Conservation (phyloP, 202 grass and related monocot genomes). For the Schoenoplectus tabernaemontani region DNA sequence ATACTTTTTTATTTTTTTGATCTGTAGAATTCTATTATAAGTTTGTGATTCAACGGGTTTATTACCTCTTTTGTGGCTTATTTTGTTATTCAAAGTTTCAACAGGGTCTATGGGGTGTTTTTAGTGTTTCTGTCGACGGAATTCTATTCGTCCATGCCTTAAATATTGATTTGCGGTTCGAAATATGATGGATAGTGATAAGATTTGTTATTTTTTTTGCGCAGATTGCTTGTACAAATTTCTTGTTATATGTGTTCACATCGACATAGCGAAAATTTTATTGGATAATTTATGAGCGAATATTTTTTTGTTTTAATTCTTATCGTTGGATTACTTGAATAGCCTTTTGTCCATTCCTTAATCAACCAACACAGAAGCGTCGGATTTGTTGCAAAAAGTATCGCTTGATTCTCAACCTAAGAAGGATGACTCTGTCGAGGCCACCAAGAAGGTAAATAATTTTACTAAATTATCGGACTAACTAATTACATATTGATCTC, state of each 20-base stretch:
- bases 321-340: background rate
- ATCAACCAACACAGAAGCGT: constrained; percentile 42
- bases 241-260: background rate
- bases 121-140: constrained; percentile 22
- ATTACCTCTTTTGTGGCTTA: background rate
- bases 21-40: background rate
- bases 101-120: constrained; percentile 29
- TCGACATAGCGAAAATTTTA: background rate
- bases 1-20: constrained; percentile 5
- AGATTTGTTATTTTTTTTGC: background rate
- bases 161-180: background rate
- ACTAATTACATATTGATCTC: background rate
- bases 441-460: constrained; percentile 41
- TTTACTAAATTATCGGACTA: background rate
- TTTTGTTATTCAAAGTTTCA: background rate
- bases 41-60: constrained; percentile 7
- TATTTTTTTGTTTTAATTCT: constrained; percentile 21
- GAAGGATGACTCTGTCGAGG: constrained; percentile 38
- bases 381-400: constrained; percentile 78
- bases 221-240: background rate
- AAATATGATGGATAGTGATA: background rate
- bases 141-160: constrained; percentile 6
- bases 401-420: constrained; percentile 63
- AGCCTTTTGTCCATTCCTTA: constrained; percentile 37
- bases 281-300: background rate